Evolutionary conservation across 371 early-diverging fungal species (phyloP).

Genomic region (Actinomucor elegans): DNA sequence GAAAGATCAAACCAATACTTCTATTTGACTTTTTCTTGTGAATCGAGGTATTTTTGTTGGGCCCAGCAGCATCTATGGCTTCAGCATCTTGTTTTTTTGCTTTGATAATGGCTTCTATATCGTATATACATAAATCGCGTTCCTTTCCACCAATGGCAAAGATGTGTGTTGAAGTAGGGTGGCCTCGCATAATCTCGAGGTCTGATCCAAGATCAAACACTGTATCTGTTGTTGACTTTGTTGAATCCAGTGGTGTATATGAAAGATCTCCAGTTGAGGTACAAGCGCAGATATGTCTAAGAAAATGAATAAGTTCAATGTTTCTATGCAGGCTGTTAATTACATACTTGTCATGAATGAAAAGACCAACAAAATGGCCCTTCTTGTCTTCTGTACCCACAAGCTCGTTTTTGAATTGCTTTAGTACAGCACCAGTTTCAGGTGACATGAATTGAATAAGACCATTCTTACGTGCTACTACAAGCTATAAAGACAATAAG

Average conservation of each 20-base stretch:
- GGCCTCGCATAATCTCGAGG: constrained; percentile 61
- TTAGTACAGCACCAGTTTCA: constrained; percentile 45
- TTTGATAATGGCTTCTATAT: constrained; percentile 43
- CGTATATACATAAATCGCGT: constrained; percentile 80
- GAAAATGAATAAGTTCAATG: not conserved
- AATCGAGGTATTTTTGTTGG: constrained; percentile 23
- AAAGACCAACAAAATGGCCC: constrained; percentile 63
- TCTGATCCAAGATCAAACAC: constrained; percentile 18
- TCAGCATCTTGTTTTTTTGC: constrained; percentile 20
- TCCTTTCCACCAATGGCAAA: constrained; percentile 89
- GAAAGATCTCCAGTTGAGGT: constrained; percentile 36
- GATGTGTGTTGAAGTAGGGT: constrained; percentile 61
- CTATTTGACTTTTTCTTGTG: constrained; percentile 40
- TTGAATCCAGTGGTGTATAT: constrained; percentile 25
- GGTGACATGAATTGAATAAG: constrained; percentile 55
- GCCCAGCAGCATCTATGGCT: constrained; percentile 16
- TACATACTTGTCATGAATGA: constrained; percentile 50
- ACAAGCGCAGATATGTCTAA: constrained; percentile 33
- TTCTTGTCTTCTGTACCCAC: constrained; percentile 31
- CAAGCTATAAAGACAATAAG: constrained; percentile 28
- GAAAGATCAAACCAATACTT: constrained; percentile 53
- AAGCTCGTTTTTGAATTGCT: constrained; percentile 46
- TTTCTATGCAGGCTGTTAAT: not conserved
- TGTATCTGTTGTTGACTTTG: constrained; percentile 12
- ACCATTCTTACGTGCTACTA: constrained; percentile 70